Evolutionary conservation across 1,284 basidiomycete genomes (phyloP), one percentile per base, ranked within the genome.

Genomic region (Cryptococcus floricola): DNA sequence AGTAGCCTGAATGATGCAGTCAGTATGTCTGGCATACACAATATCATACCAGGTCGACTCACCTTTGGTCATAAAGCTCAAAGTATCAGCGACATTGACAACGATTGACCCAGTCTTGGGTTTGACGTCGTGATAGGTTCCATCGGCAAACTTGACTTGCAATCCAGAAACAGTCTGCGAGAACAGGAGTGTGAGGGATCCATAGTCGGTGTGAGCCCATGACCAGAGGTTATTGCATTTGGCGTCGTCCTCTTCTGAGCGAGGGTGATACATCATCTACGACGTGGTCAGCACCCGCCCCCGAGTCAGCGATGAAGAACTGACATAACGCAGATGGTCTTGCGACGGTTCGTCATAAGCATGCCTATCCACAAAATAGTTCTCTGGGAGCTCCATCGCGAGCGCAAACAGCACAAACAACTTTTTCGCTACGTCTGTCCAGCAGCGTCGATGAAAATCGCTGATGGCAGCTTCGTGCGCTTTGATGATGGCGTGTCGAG

Each of bases 281-380:
- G 4, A 12, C 10, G 31, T 31, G 2, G 42, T 58, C 50, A 52
- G 50, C 19, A 19, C 19, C 41, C 14, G 13, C 25, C 13, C 18
- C 0, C 16, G 38, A 10, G 19, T 16, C 39, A 31, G 8, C 13
- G 18, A 9, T 13, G 19, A 44, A 18, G 18, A 7, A 57, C 61
- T 54, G 43, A 66, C 63, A 59, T 69, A 69, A 31, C 69, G 56
- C 39, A 69, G 55, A 53, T 71, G 68, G 56, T 69, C 68, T 27
- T 69, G 65, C 28, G 59, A 60, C 16, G 64, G 52, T 42, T 59
- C 48, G 12, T 64, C 60, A 57, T 71, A 68, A 18, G 56, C 54
- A 51, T 71, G 68, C 45, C 63, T 56, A 18, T 69, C 63, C 12
- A 69, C 65, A 58, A 74, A 71, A 57, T 70, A 71, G 57, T 68